Evolutionary conservation across 352 stramenopile species (phyloP).

Genomic region (Globisporangium nagaii): DNA sequence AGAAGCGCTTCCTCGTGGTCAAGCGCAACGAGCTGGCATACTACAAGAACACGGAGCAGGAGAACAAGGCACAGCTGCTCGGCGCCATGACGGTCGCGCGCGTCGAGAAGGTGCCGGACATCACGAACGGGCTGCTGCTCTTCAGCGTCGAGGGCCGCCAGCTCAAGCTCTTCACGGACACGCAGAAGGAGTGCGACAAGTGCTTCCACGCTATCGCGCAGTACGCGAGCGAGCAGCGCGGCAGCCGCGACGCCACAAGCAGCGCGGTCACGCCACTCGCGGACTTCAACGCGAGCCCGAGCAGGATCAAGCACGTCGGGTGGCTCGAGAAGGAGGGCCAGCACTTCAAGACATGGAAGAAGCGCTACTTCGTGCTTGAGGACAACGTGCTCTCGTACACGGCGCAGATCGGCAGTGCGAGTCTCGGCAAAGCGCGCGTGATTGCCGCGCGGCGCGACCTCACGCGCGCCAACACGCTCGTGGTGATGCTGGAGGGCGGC

Average conservation of each 20-base stretch:
- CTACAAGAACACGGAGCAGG: slow-evolving; percentile 70
- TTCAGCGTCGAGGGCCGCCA: slow-evolving; percentile 51
- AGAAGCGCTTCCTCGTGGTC: slow-evolving; percentile 80
- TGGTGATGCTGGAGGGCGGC: slow-evolving; percentile 56
- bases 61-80: slow-evolving; percentile 64
- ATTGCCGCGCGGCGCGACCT: slow-evolving; percentile 49
- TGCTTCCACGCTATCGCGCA: slow-evolving; percentile 65
- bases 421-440: slow-evolving; percentile 45
- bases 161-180: slow-evolving; percentile 83
- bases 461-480: slow-evolving; percentile 55
- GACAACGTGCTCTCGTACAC: slow-evolving; percentile 63
- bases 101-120: slow-evolving; percentile 54
- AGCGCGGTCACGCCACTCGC: not conserved
- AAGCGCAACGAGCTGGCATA: slow-evolving; percentile 71
- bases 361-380: slow-evolving; percentile 62
- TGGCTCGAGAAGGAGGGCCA: slow-evolving; percentile 78
- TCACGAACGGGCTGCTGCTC: slow-evolving; percentile 74
- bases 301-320: slow-evolving; percentile 57
- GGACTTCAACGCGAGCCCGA: not conserved
- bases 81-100: slow-evolving; percentile 62
- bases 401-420: slow-evolving; percentile 36
- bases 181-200: slow-evolving; percentile 54
- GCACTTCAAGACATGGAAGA: slow-evolving; percentile 76
- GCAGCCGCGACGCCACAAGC: not conserved
- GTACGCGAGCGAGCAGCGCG: slow-evolving; percentile 35